phyloP scores from a whole-genome alignment of 495 filamentous ascomycete species.

The Penicillium samsonianum region DNA sequence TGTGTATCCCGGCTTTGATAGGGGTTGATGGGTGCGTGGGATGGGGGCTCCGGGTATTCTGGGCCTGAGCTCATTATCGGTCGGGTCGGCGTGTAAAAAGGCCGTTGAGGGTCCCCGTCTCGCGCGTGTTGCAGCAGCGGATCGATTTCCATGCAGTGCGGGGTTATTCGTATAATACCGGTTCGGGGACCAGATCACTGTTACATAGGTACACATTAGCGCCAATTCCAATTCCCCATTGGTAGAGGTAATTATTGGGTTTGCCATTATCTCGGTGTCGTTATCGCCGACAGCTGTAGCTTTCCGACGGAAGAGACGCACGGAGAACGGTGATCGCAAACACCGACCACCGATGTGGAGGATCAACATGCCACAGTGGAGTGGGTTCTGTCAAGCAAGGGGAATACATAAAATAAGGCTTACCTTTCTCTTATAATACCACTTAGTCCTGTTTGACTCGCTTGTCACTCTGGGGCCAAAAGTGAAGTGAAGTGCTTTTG shows the following conservation, averaged over 20 bases:
- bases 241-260: background rate
- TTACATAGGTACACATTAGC: slow-evolving; percentile 13
- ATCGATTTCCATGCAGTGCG: slow-evolving; percentile 38
- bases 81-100: slow-evolving; percentile 20
- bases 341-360: slow-evolving; percentile 28
- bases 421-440: slow-evolving; percentile 2
- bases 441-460: background rate
- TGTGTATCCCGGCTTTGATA: background rate
- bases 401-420: background rate
- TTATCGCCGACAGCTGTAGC: background rate
- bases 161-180: slow-evolving; percentile 1
- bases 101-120: slow-evolving; percentile 21
- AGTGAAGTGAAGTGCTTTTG: background rate
- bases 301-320: background rate
- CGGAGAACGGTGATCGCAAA: slow-evolving; percentile 28
- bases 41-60: slow-evolving; percentile 37
- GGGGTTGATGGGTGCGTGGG: slow-evolving; percentile 19
- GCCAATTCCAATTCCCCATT: background rate
- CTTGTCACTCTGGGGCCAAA: background rate
- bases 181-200: background rate
- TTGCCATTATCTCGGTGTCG: background rate
- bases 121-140: slow-evolving; percentile 30
- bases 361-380: slow-evolving; percentile 7
- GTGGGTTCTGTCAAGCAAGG: background rate
- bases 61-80: slow-evolving; percentile 16